phyloP scores from a whole-genome alignment of 345 rosid species.

The Reutealis trisperma region DNA sequence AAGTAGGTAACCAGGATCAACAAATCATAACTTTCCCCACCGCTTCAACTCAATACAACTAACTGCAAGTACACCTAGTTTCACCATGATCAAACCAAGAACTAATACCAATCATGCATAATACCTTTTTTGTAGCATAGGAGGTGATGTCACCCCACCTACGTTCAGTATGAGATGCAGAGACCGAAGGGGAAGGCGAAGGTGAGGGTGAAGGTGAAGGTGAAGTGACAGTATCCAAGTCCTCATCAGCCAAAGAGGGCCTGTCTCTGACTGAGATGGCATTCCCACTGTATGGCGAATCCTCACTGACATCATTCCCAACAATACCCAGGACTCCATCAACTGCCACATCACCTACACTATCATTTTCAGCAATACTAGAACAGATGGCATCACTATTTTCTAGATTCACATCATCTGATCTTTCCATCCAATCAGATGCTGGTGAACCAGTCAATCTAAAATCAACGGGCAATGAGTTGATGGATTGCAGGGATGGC shows the following conservation, averaged over 20 bases:
- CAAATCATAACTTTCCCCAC: not conserved
- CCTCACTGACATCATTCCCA: conserved; percentile 46
- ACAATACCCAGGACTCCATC: conserved; percentile 34
- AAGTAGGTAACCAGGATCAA: conserved; percentile 21
- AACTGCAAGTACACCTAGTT: not conserved
- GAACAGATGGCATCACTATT: conserved; percentile 24
- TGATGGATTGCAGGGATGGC: conserved; percentile 60
- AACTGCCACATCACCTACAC: conserved; percentile 35
- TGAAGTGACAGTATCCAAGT: conserved; percentile 42
- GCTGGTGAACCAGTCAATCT: conserved; percentile 52
- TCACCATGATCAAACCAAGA: conserved; percentile 5
- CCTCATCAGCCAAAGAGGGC: conserved; percentile 47
- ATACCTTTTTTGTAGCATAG: conserved; percentile 78
- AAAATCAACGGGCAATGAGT: conserved; percentile 70
- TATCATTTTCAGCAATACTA: conserved; percentile 47
- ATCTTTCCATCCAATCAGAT: conserved; percentile 43
- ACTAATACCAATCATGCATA: not conserved
- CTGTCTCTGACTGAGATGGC: conserved; percentile 45
- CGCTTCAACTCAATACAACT: conserved; percentile 9
- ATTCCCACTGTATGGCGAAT: conserved; percentile 72
- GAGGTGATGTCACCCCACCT: conserved; percentile 81
- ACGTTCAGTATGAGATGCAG: conserved; percentile 48
- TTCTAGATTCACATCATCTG: conserved; percentile 24
- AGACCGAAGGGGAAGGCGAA: conserved; percentile 42
- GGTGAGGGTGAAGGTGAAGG: conserved; percentile 29